Evolutionary conservation across 1,139 yeast genomes (phyloP), one percentile per base, ranked within the genome.

Genomic region (Pichia sp.): DNA sequence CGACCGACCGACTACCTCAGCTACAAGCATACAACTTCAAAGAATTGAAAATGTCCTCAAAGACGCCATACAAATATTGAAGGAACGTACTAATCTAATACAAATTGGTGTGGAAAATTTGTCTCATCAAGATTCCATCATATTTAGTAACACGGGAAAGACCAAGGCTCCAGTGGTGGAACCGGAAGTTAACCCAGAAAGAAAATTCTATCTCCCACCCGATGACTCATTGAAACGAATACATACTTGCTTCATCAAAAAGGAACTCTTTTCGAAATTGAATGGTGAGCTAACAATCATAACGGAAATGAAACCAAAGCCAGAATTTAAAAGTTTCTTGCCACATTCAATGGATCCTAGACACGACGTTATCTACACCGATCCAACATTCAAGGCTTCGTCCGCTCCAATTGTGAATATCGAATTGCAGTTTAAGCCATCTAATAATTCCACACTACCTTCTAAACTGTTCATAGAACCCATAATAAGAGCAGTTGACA

Each of bases 91-190:
- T n/a, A n/a, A n/a, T n/a, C n/a, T n/a, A n/a, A n/a, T n/a, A n/a
- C n/a, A n/a, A 42, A 4, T 42, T 48, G 18, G 43, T 58, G 24
- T 12, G 45, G 18, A 42, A 49, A 9, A 38, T 45, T 14, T 59
- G 56, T 10, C 46, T 60, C 18, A 46, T 4, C 50, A 55, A 27
- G 50, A 53, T n/a, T 46, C 38, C n/a, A 51, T 57, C n/a, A 42
- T 57, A 35, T 35, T 40, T 18, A 48, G 54, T 30, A 32, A 34
- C 8, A 34, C 7, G n/a, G 53, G 53, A 9, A 49, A 47, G 44
- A 4, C 15, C 11, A 49, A 47, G 30, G 7, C 27, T 8, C 27
- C 27, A 24, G 10, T 7, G 7, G 27, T n/a, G n/a, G n/a, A n/a
- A n/a, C n/a, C n/a, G n/a, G n/a, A n/a, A n/a, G n/a, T n/a, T n/a